Evolutionary conservation across 2,329 filamentous ascomycete species (phyloP).

Genomic region (Tolypocladium guangdongense): DNA sequence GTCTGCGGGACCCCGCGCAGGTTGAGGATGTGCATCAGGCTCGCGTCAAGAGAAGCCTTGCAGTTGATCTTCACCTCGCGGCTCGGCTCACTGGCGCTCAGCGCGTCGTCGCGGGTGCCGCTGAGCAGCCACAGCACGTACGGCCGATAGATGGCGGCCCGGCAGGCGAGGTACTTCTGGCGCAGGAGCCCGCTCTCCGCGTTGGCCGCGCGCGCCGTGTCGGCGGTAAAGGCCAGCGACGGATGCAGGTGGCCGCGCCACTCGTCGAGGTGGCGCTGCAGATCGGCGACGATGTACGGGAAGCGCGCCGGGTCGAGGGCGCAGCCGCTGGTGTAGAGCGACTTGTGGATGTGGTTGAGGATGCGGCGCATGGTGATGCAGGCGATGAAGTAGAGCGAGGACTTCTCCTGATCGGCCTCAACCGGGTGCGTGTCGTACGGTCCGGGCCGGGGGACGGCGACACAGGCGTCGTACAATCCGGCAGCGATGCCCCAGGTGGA

Average conservation of each 20-base stretch:
- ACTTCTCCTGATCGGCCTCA: conserved; percentile 29
- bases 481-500: conserved; percentile 37
- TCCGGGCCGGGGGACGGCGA: conserved; percentile 35
- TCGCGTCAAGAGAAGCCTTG: conserved; percentile 34
- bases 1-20: conserved; percentile 37
- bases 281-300: conserved; percentile 34
- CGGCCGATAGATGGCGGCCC: conserved; percentile 40
- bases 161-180: conserved; percentile 39
- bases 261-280: conserved; percentile 36
- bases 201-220: conserved; percentile 17
- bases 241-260: conserved; percentile 34
- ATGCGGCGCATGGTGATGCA: conserved; percentile 40
- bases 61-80: conserved; percentile 28
- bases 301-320: conserved; percentile 33
- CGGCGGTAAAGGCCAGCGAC: conserved; percentile 28
- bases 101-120: conserved; percentile 16
- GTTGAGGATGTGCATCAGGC: conserved; percentile 36
- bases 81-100: conserved; percentile 14
- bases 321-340: conserved; percentile 35
- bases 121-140: conserved; percentile 39
- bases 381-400: conserved; percentile 40
- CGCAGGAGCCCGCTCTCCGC: conserved; percentile 36
- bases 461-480: too few relatives aligned
- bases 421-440: conserved; percentile 32
- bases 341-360: conserved; percentile 35